Conservation (phyloP, 805 yeast genomes). For the Yamadazyma nakazawae region DNA sequence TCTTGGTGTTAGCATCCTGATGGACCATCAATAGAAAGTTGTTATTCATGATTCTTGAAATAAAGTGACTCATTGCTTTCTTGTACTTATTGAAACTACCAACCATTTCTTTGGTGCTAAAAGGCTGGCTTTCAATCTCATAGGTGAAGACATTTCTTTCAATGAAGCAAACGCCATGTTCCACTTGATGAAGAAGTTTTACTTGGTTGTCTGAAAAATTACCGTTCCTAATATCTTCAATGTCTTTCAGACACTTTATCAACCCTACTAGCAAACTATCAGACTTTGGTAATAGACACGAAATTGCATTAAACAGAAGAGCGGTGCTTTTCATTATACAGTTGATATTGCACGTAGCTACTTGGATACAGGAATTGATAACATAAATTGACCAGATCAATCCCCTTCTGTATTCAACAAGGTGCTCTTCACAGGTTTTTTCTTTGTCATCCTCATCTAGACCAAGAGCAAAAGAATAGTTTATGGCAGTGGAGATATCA, state of each 20-base stretch:
- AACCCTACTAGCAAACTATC: neutral
- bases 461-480: slow-evolving; percentile 4
- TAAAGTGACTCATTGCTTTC: slow-evolving; percentile 20
- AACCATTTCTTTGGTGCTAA: neutral
- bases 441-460: neutral
- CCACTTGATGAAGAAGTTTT: neutral
- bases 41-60: slow-evolving; percentile 24
- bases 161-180: neutral
- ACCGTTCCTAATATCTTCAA: neutral
- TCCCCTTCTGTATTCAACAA: slow-evolving; percentile 2
- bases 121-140: neutral
- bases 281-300: neutral
- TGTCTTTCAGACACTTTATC: neutral
- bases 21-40: slow-evolving; percentile 14
- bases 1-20: neutral
- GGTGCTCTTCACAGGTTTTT: neutral
- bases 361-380: neutral
- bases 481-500: slow-evolving; percentile 6
- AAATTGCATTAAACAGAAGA: neutral
- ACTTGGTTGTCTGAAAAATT: neutral
- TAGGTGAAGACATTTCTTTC: neutral
- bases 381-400: slow-evolving; percentile 4
- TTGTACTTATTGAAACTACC: slow-evolving; percentile 14
- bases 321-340: neutral
- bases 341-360: neutral